Evolutionary conservation across 192 early-diverging fungal species (phyloP), one percentile per base, ranked within the genome.

Genomic region (Ambispora gerdemannii): DNA sequence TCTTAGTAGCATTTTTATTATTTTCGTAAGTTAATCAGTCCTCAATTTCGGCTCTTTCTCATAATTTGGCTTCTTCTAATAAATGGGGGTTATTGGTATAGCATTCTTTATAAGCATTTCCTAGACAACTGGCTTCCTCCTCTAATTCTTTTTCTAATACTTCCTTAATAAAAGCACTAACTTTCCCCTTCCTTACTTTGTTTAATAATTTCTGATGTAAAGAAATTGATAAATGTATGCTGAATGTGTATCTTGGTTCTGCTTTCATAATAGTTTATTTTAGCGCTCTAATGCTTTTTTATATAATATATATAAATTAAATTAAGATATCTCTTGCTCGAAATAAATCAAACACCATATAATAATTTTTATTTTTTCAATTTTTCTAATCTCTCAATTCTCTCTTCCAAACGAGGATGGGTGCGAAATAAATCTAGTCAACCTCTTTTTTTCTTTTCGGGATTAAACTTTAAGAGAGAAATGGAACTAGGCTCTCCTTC

Each of bases 371-470:
- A 1, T 62, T 31, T 62, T 62, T 24, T 11, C 19, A 34, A 34
- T 62, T 38, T 62, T 62, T 62, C 60, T 34, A 62, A 31, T 38
- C 60, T 1, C 17, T 62, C 35, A 62, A 62, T 62, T 62, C 60
- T 62, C 22, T 62, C 27, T 34, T 62, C 60, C 35, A 62, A 62
- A 34, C 4, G 30, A n/a, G 60, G 60, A 34, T 62, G 60, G 36
- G 60, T 62, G 35, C 60, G 35, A 34, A 62, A 34, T 38, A 62
- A 62, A 36, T 62, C 60, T 34, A 62, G n/a, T 38, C 17, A 34
- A 36, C 60, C 32, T 20, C n/a, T 62, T 62, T 38, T 62, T 38
- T 62, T 62, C 35, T 62, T 62, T 62, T 62, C 60, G 2, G 60
- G 60, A 34, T 62, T 62, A 25, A 62, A 62, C 27, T 62, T 62